Base-by-base conservation (phyloP, 805 yeast genomes). In the Torulaspora microellipsoides region DNA sequence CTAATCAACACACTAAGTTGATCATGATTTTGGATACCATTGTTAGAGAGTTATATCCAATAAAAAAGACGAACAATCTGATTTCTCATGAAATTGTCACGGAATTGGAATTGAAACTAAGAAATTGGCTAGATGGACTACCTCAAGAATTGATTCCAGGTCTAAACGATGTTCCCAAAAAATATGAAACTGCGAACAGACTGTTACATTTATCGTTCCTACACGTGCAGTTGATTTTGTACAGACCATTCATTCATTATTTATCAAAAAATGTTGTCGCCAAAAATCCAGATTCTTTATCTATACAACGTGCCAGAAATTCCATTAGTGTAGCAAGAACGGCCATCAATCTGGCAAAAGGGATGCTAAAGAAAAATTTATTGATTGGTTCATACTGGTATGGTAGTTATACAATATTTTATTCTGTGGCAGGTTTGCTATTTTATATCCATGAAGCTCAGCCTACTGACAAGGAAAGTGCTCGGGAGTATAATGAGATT, bases 311-410 rank as follows among this genome's bases (percentile, higher is more conserved):
- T 48, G 96, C 95, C 0, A 73, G 83, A 54, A 86, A 87, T 57
- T 89, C 96, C 63, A 83, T 90, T 43, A 81, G 81, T 45, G 88
- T 87, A 4, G 87, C 96, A 0, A 72, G 95, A 47, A 75, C 83
- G 55, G 95, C 84, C 23, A 86, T 89, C 12, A 77, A 81, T 54
- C 62, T 88, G 46, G 90, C 95, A 0, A 80, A 85, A 54, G 88
- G 83, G 49, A 79, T 89, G 86, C 78, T 85, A 45, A 75, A 77
- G 48, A 78, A 80, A 46, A 76, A 83, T 48, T 69, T 85, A 54
- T 68, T 89, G 45, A 79, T 85, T 52, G 96, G 96, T 1, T 85
- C 95, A 0, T 90, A 89, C 61, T 88, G 96, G 96, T 89, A 87
- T 58, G 83, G 93, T n/a, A 81, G 85, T 62, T 89, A 89, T 63